Evolutionary conservation across 1,139 yeast species (phyloP).

Genomic region (Lipomyces yarrowii): DNA sequence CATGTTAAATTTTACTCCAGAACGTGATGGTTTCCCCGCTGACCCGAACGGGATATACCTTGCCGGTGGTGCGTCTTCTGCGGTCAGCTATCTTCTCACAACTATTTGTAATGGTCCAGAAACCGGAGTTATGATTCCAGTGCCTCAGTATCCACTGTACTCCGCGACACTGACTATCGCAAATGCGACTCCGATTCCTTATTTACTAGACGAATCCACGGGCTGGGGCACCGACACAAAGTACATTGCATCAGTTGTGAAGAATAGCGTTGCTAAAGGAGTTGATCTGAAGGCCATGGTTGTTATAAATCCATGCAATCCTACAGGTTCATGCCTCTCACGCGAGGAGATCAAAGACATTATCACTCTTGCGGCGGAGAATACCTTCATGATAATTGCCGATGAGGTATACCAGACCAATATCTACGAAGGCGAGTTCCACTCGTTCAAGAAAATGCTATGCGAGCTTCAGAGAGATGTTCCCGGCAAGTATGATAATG

Average conservation of each 20-base stretch:
- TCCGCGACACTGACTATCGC: constrained; percentile 88
- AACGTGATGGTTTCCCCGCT: constrained; percentile 69
- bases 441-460: constrained; percentile 70
- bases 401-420: constrained; percentile 98
- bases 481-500: constrained; percentile 61
- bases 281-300: constrained; percentile 77
- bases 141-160: constrained; percentile 96
- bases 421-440: constrained; percentile 61
- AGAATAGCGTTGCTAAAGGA: constrained; percentile 56
- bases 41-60: constrained; percentile 73
- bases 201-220: constrained; percentile 74
- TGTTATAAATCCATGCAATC: constrained; percentile 96
- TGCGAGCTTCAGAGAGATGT: constrained; percentile 58
- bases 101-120: constrained; percentile 65
- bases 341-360: constrained; percentile 68
- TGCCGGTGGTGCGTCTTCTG: constrained; percentile 93
- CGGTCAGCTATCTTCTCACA: constrained; percentile 75
- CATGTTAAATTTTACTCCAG: constrained; percentile 14
- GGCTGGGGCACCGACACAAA: constrained; percentile 82
- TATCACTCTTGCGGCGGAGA: constrained; percentile 75
- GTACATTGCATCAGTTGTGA: constrained; percentile 62
- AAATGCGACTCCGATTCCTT: constrained; percentile 83
- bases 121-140: constrained; percentile 89
- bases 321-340: constrained; percentile 84
- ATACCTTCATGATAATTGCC: constrained; percentile 87